A percentile compares a stretch with the other conserved stretches of the same genome.
Evolutionary conservation across 768 basidiomycete species (phyloP).

Genomic region (Tulasnella sp.): DNA sequence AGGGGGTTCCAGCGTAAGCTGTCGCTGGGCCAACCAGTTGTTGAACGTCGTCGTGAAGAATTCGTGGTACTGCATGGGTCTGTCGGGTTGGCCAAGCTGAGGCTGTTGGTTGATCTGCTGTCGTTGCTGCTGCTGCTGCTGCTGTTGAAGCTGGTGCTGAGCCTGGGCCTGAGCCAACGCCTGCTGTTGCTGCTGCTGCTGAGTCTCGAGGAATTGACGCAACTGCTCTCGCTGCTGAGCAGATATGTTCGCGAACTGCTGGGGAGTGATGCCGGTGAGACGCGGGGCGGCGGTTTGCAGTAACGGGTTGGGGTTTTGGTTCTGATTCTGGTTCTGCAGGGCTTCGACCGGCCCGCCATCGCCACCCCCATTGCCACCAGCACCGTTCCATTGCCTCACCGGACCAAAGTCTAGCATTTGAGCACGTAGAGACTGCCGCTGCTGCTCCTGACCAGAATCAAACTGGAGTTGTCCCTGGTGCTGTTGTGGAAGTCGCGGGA

Average conservation of each 20-base stretch:
- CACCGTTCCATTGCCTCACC: neutral
- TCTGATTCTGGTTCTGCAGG: neutral
- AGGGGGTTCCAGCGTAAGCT: slow-evolving; percentile 18
- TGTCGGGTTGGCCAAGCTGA: neutral
- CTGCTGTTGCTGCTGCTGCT: slow-evolving; percentile 8
- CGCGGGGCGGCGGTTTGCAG: neutral
- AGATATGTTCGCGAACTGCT: neutral
- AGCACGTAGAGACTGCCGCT: neutral
- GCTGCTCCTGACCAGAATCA: slow-evolving; percentile 6
- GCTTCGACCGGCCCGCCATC: neutral
- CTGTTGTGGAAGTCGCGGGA: too few relatives aligned
- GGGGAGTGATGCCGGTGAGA: neutral
- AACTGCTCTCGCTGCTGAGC: neutral
- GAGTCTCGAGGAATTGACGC: neutral
- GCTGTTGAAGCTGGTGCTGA: too few relatives aligned
- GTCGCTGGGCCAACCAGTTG: neutral
- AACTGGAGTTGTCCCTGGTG: neutral
- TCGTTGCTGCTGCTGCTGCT: too few relatives aligned
- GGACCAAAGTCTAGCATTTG: neutral
- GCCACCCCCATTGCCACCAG: neutral
- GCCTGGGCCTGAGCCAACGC: neutral
- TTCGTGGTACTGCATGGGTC: neutral
- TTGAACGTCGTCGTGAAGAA: slow-evolving; percentile 11
- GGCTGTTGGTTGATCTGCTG: too few relatives aligned
- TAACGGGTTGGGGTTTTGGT: neutral